A percentile compares a stretch with the other conserved stretches of the same genome.
phyloP scores from a whole-genome alignment of 768 basidiomycete genomes.

The Crucibulum laeve region DNA sequence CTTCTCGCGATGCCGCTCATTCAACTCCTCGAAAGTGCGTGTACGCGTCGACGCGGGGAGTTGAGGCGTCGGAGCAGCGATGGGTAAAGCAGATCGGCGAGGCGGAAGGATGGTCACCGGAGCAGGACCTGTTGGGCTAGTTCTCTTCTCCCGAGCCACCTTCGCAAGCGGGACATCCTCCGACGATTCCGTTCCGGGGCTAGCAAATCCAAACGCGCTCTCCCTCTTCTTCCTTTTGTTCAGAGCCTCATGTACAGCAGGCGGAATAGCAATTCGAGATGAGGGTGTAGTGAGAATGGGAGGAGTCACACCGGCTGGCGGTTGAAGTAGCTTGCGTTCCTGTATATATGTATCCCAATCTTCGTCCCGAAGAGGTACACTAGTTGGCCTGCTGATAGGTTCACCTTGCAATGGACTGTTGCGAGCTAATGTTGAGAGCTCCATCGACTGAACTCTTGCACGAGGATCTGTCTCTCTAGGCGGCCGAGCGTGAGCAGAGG shows the following conservation, averaged over 20 bases:
- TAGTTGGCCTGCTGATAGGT: slow-evolving; percentile 64
- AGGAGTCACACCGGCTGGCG: slow-evolving; percentile 75
- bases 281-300: slow-evolving; percentile 66
- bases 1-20: slow-evolving; percentile 81
- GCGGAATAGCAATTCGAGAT: slow-evolving; percentile 52
- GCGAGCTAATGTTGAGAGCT: slow-evolving; percentile 44
- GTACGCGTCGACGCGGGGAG: slow-evolving; percentile 47
- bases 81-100: slow-evolving; percentile 29
- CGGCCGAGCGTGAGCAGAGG: slow-evolving; percentile 60
- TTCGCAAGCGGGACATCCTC: slow-evolving; percentile 40
- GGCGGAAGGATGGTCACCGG: slow-evolving; percentile 47
- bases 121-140: slow-evolving; percentile 19
- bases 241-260: slow-evolving; percentile 74
- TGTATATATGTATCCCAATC: slow-evolving; percentile 87
- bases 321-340: slow-evolving; percentile 81
- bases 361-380: slow-evolving; percentile 67
- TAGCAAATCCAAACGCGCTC: slow-evolving; percentile 50
- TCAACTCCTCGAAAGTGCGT: slow-evolving; percentile 83
- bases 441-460: slow-evolving; percentile 69
- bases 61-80: slow-evolving; percentile 45
- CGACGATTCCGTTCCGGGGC: slow-evolving; percentile 35
- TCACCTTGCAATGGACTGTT: slow-evolving; percentile 41
- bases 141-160: slow-evolving; percentile 16
- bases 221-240: slow-evolving; percentile 69
- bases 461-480: slow-evolving; percentile 69